Evolutionary conservation across 148 eudicot species (phyloP).

Genomic region (Heliosperma pusillum): DNA sequence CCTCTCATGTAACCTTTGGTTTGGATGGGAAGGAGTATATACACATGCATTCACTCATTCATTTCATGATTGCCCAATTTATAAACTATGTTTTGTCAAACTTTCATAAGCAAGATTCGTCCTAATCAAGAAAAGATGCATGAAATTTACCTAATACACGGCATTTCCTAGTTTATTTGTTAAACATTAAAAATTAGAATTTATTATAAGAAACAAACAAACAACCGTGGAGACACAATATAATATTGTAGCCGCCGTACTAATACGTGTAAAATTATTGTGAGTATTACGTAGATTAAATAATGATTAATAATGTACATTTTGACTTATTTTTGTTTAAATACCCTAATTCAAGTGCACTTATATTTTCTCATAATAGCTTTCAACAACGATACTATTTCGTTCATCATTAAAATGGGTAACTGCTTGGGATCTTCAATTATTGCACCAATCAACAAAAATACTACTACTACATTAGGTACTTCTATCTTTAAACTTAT

Average conservation of each 20-base stretch:
- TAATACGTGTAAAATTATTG: too few relatives aligned
- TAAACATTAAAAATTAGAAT: too few relatives aligned
- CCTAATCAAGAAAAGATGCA: neutral
- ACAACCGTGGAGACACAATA: neutral
- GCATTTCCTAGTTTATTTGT: neutral
- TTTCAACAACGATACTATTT: too few relatives aligned
- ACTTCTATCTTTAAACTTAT: too few relatives aligned
- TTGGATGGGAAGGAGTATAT: too few relatives aligned
- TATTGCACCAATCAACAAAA: neutral
- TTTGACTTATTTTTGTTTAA: neutral
- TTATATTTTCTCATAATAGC: neutral
- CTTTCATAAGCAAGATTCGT: neutral
- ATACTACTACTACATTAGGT: neutral
- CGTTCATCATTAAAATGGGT: neutral
- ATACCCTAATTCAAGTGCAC: neutral
- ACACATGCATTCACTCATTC: too few relatives aligned
- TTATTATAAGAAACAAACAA: neutral
- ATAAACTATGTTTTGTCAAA: neutral
- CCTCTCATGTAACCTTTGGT: too few relatives aligned
- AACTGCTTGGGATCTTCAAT: neutral
- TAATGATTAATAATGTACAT: too few relatives aligned
- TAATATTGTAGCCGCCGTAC: neutral
- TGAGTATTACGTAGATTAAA: too few relatives aligned
- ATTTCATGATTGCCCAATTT: too few relatives aligned
- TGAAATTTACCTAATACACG: neutral